Base-by-base conservation (phyloP, 495 filamentous ascomycete genomes). In the Pseudomonodictys pantanalensis region DNA sequence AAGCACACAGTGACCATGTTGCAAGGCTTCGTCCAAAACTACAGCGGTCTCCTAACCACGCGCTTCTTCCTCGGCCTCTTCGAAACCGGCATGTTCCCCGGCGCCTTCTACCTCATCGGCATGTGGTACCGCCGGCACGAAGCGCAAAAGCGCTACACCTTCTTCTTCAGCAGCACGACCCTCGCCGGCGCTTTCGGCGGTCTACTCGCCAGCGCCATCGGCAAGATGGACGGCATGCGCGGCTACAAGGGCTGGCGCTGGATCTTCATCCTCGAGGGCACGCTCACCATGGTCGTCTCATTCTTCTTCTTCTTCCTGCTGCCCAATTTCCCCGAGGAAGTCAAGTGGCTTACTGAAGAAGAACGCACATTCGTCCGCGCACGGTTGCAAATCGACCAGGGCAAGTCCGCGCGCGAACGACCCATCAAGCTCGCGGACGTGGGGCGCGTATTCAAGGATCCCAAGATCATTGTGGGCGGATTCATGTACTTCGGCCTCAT, bases 401-500 rank as follows among this genome's bases (percentile, higher is more conserved):
- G 92, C 22, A 57, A 58, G 12, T 70, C 68, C 0, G 90, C 83
- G 0, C 79, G 79, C 29, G 85, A 91, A 46, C 78, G 84, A 28
- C 75, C 77, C 45, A 83, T 90, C 59, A 86, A 79, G 2, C 63
- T 76, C 57, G 73, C 73, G 17, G 90, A 95, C 58, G 79, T 95
- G 17, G 42, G 82, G 17, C 74, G 68, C 22, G 87, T 92, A 24
- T 86, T 97, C 78, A 90, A 70, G 84, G 74, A 77, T 50, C 79
- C 79, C 69, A 88, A 88, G 71, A 76, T 88, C 55, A 77, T 87
- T 52, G 71, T 95, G 30, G 92, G 88, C 53, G 91, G 86, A 1
- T 80, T 96, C 67, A 92, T 95, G 90, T 95, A 95, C 72, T 89
- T 91, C 39, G 88, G 87, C 5, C 75, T 96, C 28, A 87, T 96